These are phyloP conservation scores for Prosopis cineraria DNA, from an alignment of 306 rosid genomes.

Conservation along the genomic window DNA sequence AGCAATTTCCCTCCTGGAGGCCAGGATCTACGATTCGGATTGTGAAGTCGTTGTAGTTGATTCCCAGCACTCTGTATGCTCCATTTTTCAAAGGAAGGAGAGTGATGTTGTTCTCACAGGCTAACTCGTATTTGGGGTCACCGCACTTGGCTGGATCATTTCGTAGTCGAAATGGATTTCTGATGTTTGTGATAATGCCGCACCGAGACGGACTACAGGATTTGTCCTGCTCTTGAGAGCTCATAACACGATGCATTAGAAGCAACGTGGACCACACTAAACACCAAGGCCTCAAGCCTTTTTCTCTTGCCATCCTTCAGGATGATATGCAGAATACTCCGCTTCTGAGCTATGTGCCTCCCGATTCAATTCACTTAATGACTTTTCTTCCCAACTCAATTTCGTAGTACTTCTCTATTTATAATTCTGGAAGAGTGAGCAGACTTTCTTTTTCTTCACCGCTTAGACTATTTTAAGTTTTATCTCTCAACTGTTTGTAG, in stretches of 20 bases:
- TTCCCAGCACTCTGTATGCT: conserved; percentile 33
- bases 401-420: too few relatives aligned
- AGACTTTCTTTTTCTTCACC: too few relatives aligned
- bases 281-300: background rate
- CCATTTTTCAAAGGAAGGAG: background rate
- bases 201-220: background rate
- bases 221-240: background rate
- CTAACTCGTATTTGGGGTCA: background rate
- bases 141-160: background rate
- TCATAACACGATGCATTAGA: background rate
- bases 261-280: background rate
- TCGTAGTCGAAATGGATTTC: background rate
- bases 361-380: too few relatives aligned
- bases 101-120: conserved; percentile 36
- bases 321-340: background rate
- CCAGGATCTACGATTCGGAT: conserved; percentile 29
- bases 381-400: too few relatives aligned
- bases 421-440: too few relatives aligned
- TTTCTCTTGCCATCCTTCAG: background rate
- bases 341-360: too few relatives aligned
- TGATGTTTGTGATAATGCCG: background rate
- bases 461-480: too few relatives aligned
- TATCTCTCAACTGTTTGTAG: too few relatives aligned
- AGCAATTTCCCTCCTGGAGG: background rate
- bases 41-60: conserved; percentile 38